Evolutionary conservation across 345 rosid species (phyloP), one percentile per base, ranked within the genome.

Genomic region (Alliaria petiolata): DNA sequence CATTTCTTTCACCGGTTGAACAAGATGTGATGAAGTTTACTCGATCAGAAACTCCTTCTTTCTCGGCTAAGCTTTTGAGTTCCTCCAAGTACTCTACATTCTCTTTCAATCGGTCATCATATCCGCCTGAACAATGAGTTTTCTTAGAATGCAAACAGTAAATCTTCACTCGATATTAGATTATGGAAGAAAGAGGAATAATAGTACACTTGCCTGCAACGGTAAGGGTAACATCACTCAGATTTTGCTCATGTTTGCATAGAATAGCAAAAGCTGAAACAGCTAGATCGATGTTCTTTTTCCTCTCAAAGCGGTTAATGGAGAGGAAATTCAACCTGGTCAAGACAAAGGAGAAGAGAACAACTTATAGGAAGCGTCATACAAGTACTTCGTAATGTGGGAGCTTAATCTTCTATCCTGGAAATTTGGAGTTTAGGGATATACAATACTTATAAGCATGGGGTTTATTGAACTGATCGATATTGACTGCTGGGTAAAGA

Each of bases 281-380:
- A n/a, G 97, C 97, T 70, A 92, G 80, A 16, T 86, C 86, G 13
- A 92, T 88, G 79, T 88, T 89, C 88, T 90, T 90, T 77, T 93
- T 93, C 83, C 85, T 85, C 78, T 89, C 97, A 65, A 86, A 91
- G n/a, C 96, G 92, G 62, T 93, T 93, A 69, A 91, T 82, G 50
- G 96, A 91, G 63, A 91, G 91, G 63, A 86, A 89, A 80, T 87
- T 86, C 81, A 87, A 76, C 84, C 97, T 91, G 69, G n/a, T 68
- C 28, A 54, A 78, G 76, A 82, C 49, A 47, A 52, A 68, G 71
- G 76, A 81, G 25, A 47, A 42, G 56, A 38, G 26, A 43, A 62
- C 6, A 13, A 43, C 8, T 26, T 50, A 45, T 15, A 65, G 34
- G 58, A 65, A 54, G 16, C 44, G 1, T 28, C 16, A 70, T 7